Evolutionary conservation across 1,284 basidiomycete genomes (phyloP), one percentile per base, ranked within the genome.

Genomic region (Irpex lacteus): DNA sequence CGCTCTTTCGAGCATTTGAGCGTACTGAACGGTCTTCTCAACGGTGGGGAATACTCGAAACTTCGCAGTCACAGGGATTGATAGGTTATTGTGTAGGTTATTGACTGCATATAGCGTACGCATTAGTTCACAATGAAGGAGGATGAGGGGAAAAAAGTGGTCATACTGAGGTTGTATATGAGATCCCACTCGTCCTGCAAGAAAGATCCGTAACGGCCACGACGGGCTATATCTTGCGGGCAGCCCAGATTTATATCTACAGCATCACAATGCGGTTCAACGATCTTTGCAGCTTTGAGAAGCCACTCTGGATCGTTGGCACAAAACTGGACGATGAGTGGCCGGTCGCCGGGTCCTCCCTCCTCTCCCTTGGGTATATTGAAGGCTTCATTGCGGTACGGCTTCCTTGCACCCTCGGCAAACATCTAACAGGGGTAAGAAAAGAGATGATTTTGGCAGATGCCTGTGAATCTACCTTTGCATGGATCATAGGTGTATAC

Each of bases 401-500:
- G 76, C 66, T 83, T 84, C 63, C 85, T 82, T 1, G 77, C 77
- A 13, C 80, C 72, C 36, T 87, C 82, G 1, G 82, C 79, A 69
- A 92, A 98, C 74, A 95, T 87, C 83, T 90, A 61, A 1, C 44
- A 2, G 37, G 4, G 18, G 8, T 18, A 3, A 18, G 44, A 2
- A 32, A 7, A 18, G 38, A 8, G 18, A 34, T 34, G 6, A 34
- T 34, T 6, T 34, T 34, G 32, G 32, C 32, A 34, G 32, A 34
- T 34, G 32, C 6, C 5, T 26, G 13, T 13, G 18, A 13, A 26
- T 13, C 34, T 57, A 89, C 89, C 77, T 92, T 94, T 60, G 96
- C 93, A 70, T 98, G 95, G 73, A 99, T 98, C 97, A 99, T 99
- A 4, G 97, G 97, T 0, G 96, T 96, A 74, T 98, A 99, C 8